Base-by-base conservation (phyloP, 1,284 basidiomycete species). In the Rhodotorula sp. region DNA sequence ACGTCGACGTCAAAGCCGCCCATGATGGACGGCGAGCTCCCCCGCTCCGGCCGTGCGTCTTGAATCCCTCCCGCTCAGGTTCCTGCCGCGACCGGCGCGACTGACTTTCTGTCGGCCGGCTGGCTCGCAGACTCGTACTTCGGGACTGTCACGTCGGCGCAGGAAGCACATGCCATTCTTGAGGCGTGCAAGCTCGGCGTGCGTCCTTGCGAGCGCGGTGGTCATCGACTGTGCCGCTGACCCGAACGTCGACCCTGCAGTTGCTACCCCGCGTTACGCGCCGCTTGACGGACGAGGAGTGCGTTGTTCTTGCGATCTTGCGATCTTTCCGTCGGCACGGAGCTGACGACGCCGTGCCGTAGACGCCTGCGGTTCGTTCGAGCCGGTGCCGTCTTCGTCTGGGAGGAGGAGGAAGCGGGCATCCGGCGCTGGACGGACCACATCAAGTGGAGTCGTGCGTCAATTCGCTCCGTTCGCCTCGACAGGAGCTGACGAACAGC, bases 361-460 rank as follows among this genome's bases (percentile, higher is more conserved):
- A 77, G 77, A 57, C 76, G 78, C 10, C 60, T 74, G 27, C 74
- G 73, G 6, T 75, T 78, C 66, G 74, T 78, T 34, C 71, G 72
- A 21, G 68, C 77, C 3, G 78, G 77, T 2, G 78, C 78, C 13
- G 71, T 77, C 6, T 79, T 79, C 53, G 76, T 78, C 19, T 79
- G 77, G 77, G 77, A 79, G 37, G 79, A 79, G 53, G 75, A 76
- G 41, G 79, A 79, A 58, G 77, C 79, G 0, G 77, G 77, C 15
- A 79, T 79, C 22, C 68, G 75, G 13, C 70, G 79, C 17, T 79
- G 78, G 78, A 79, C 78, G 4, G 78, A 78, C 59, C 78, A 78
- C 64, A 73, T 79, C 64, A 77, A 78, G 46, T 79, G 78, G 78
- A 78, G 76, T 66, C 77, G 78, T 78, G 51, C 58, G 78, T 75